phyloP scores from a whole-genome alignment of 1,284 basidiomycete genomes.

The Boletus calvinii region DNA sequence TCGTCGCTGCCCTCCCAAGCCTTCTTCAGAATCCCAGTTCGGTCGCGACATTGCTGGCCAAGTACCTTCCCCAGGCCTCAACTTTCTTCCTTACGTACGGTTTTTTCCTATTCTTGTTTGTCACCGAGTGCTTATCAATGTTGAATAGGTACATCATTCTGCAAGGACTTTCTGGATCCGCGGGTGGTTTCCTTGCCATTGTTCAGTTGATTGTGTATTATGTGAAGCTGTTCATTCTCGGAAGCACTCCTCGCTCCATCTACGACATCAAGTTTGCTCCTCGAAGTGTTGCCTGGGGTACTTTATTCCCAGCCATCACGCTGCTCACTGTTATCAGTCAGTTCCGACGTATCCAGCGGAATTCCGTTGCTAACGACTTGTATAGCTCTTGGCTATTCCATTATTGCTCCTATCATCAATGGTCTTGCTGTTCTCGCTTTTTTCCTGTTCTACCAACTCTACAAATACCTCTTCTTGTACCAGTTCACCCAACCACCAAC shows the following conservation, averaged over 20 bases:
- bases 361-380: slow-evolving; percentile 10
- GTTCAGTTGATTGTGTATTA: slow-evolving; percentile 80
- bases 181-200: slow-evolving; percentile 79
- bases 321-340: slow-evolving; percentile 77
- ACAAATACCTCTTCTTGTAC: slow-evolving; percentile 90
- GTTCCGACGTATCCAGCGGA: slow-evolving; percentile 28
- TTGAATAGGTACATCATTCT: slow-evolving; percentile 56
- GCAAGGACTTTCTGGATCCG: slow-evolving; percentile 74
- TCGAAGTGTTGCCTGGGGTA: slow-evolving; percentile 78
- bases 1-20: slow-evolving; percentile 67
- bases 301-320: slow-evolving; percentile 75
- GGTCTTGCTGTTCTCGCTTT: slow-evolving; percentile 86
- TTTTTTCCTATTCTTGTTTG: slow-evolving; percentile 13
- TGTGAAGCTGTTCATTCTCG: slow-evolving; percentile 81
- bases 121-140: neutral
- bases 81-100: slow-evolving; percentile 93
- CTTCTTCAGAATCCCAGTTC: slow-evolving; percentile 61
- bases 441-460: slow-evolving; percentile 80
- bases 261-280: slow-evolving; percentile 76
- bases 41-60: slow-evolving; percentile 67
- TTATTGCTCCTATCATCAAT: slow-evolving; percentile 94
- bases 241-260: slow-evolving; percentile 86
- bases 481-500: slow-evolving; percentile 71
- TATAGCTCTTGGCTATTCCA: slow-evolving; percentile 73
- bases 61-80: slow-evolving; percentile 79